Conservation (phyloP, 768 basidiomycete genomes). For the Trametes sanguinea region DNA sequence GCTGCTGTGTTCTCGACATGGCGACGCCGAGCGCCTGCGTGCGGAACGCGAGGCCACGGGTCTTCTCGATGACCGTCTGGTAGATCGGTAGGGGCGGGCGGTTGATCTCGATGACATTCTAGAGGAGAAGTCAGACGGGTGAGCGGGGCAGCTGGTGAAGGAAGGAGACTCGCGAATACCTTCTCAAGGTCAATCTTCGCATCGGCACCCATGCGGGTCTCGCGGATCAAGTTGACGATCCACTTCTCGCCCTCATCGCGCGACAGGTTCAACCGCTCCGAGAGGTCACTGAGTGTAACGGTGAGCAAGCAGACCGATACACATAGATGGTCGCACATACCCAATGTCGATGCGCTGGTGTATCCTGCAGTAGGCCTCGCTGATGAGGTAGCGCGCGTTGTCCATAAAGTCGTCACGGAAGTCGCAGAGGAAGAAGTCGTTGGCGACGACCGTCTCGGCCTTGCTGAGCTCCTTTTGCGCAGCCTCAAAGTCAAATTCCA, state of each 20-base stretch:
- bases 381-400: constrained; percentile 93
- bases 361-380: constrained; percentile 97
- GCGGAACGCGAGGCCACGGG: constrained; percentile 86
- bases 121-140: constrained; percentile 18
- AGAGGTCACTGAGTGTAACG: constrained; percentile 66
- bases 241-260: constrained; percentile 97
- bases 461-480: constrained; percentile 80
- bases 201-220: constrained; percentile 94
- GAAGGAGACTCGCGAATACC: constrained; percentile 41
- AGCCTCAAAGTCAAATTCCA: constrained; percentile 95
- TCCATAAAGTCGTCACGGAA: constrained; percentile 95
- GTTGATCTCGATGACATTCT: constrained; percentile 97
- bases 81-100: constrained; percentile 88
- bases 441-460: constrained; percentile 80
- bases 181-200: constrained; percentile 98
- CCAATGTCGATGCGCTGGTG: constrained; percentile 90
- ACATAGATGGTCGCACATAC: constrained; percentile 41
- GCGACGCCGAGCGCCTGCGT: constrained; percentile 89
- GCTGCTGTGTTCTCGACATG: constrained; percentile 44
- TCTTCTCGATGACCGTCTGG: constrained; percentile 94
- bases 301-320: neutral
- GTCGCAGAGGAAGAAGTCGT: constrained; percentile 93
- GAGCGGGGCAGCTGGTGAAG: constrained; percentile 11
- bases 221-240: constrained; percentile 98
- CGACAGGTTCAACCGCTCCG: constrained; percentile 90